Percentiles rank a stretch among this genome's conserved stretches.
Conservation (phyloP, 257 asterid genomes). For the Buddleja alternifolia region DNA sequence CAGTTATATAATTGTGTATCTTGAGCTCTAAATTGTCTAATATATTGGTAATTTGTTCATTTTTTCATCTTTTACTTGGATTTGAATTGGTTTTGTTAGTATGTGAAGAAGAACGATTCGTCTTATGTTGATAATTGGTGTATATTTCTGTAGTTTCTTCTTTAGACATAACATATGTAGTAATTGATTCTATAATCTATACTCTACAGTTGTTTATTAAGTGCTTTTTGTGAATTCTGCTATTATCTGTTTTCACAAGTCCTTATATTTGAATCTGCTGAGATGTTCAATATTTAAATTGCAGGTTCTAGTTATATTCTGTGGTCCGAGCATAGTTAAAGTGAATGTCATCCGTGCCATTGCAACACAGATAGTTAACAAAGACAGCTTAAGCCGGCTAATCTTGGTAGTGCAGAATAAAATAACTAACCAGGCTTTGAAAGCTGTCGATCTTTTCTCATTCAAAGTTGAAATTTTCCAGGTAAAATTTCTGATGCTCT, state of each 20-base stretch:
- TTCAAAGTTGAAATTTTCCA: slow-evolving; percentile 80
- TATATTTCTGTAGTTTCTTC: not conserved
- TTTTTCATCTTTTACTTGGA: too few species aligned
- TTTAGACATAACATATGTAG: too few species aligned
- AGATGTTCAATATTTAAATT: slow-evolving; percentile 24
- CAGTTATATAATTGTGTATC: too few species aligned
- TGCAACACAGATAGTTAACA: slow-evolving; percentile 42
- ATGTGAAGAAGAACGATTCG: too few species aligned
- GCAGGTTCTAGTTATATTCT: slow-evolving; percentile 73
- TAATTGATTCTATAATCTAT: slow-evolving; percentile 5
- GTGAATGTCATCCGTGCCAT: slow-evolving; percentile 57
- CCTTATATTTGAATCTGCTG: slow-evolving; percentile 18
- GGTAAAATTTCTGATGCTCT: slow-evolving; percentile 42
- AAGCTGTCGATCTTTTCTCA: slow-evolving; percentile 53
- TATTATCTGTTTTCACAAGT: not conserved
- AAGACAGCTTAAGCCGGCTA: slow-evolving; percentile 53
- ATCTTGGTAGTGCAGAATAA: slow-evolving; percentile 63
- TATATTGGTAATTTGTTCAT: too few species aligned
- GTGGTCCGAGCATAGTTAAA: slow-evolving; percentile 53
- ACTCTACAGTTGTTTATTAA: not conserved
- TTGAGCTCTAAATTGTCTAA: too few species aligned
- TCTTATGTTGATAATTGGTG: not conserved
- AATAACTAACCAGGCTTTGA: slow-evolving; percentile 72
- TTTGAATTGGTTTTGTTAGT: too few species aligned
- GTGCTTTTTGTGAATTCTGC: not conserved